Percentiles rank a stretch among this genome's conserved stretches.
Evolutionary conservation across 192 early-diverging fungal species (phyloP).

Genomic region (Spizellomyces sp.): DNA sequence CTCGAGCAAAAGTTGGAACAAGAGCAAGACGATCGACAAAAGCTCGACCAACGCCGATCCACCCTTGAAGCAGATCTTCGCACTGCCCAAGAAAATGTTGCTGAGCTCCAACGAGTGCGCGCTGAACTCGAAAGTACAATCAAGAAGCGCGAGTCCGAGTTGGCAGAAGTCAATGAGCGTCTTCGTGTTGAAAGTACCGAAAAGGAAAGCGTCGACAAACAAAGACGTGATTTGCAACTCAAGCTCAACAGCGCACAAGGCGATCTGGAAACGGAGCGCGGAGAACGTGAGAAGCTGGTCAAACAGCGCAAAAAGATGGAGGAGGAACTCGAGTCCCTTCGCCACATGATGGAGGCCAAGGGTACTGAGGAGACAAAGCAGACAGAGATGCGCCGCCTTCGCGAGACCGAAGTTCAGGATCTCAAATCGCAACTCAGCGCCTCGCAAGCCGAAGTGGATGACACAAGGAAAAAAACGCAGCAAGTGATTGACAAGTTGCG

Average conservation of each 20-base stretch:
- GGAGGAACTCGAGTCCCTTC: slow-evolving; percentile 44
- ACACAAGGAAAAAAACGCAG: slow-evolving; percentile 43
- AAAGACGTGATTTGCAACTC: slow-evolving; percentile 49
- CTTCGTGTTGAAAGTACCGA: slow-evolving; percentile 42
- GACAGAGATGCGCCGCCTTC: slow-evolving; percentile 50
- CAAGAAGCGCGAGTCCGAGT: slow-evolving; percentile 51
- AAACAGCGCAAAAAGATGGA: slow-evolving; percentile 56
- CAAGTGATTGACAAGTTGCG: slow-evolving; percentile 47
- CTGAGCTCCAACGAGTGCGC: slow-evolving; percentile 39
- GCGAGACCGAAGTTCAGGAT: slow-evolving; percentile 57
- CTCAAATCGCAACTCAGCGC: slow-evolving; percentile 44
- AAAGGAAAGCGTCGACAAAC: slow-evolving; percentile 53
- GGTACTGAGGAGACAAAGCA: slow-evolving; percentile 58
- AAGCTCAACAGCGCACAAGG: slow-evolving; percentile 40
- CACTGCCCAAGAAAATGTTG: slow-evolving; percentile 34
- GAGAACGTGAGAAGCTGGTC: slow-evolving; percentile 51
- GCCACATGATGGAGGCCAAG: slow-evolving; percentile 53
- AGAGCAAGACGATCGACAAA: slow-evolving; percentile 44
- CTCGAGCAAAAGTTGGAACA: slow-evolving; percentile 50
- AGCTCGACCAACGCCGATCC: slow-evolving; percentile 35
- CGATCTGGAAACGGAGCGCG: slow-evolving; percentile 49
- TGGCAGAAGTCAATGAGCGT: slow-evolving; percentile 37
- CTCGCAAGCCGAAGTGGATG: slow-evolving; percentile 50
- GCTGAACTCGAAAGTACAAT: slow-evolving; percentile 47
- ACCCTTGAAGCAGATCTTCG: slow-evolving; percentile 45